A percentile compares a stretch with the other conserved stretches of the same genome.
phyloP scores from a whole-genome alignment of 148 eudicot species.

The Nyssa sinensis region DNA sequence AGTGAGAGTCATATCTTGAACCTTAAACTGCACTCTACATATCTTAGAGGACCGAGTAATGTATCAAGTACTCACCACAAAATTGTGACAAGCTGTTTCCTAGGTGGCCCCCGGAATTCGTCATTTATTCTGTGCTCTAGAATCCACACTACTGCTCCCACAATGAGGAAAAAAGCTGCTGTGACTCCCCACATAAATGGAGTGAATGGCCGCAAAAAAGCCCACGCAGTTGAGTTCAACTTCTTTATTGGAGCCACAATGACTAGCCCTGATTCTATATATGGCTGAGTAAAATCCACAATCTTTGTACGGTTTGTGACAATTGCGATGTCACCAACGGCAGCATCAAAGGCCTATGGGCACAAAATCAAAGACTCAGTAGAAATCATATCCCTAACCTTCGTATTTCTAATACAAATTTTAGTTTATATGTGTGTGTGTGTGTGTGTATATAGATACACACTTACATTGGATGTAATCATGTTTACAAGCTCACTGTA shows the following conservation, averaged over 20 bases:
- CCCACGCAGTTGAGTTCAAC: slow-evolving; percentile 49
- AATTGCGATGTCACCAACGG: slow-evolving; percentile 58
- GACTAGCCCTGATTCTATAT: slow-evolving; percentile 58
- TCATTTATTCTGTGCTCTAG: slow-evolving; percentile 47
- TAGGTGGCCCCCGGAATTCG: slow-evolving; percentile 56
- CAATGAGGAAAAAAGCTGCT: slow-evolving; percentile 39
- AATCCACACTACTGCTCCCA: slow-evolving; percentile 56
- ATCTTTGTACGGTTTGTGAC: slow-evolving; percentile 50
- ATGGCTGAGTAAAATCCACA: slow-evolving; percentile 65
- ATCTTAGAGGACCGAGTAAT: neutral
- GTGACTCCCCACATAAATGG: slow-evolving; percentile 54
- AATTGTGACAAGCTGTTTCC: slow-evolving; percentile 42
- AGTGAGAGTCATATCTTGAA: neutral
- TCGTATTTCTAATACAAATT: no score
- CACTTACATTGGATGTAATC: slow-evolving; percentile 31
- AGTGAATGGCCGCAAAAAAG: slow-evolving; percentile 51
- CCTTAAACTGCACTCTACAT: neutral
- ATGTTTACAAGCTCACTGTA: slow-evolving; percentile 25
- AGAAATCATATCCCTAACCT: no score
- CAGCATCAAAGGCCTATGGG: slow-evolving; percentile 50
- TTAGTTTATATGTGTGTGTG: neutral
- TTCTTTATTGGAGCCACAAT: slow-evolving; percentile 33
- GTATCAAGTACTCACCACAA: slow-evolving; percentile 38
- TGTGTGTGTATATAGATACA: neutral
- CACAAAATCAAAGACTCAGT: slow-evolving; percentile 6